Percentiles rank a stretch among this genome's conserved stretches.
Conservation (phyloP, 768 basidiomycete genomes). For the Boletus coccyginus region DNA sequence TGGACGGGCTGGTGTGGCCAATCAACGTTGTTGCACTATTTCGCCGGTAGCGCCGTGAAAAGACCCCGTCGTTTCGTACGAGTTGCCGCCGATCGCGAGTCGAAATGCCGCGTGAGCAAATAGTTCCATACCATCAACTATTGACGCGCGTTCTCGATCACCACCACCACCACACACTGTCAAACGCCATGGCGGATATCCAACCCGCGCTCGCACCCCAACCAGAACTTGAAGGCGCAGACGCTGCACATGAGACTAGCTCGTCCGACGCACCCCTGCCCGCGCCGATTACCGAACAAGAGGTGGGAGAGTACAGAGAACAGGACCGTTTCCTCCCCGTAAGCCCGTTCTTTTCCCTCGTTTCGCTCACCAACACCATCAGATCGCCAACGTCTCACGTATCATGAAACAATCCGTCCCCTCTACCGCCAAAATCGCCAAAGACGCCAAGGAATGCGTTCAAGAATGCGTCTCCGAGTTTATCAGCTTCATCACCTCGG, state of each 20-base stretch:
- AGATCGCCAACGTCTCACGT: slow-evolving; percentile 96
- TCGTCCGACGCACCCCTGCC: slow-evolving; percentile 50
- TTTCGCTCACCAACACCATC: background rate
- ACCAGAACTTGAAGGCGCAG: slow-evolving; percentile 38
- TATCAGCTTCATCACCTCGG: slow-evolving; percentile 96
- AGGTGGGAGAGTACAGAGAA: slow-evolving; percentile 92
- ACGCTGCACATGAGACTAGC: slow-evolving; percentile 24
- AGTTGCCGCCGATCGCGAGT: no score
- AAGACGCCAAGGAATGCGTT: slow-evolving; percentile 97
- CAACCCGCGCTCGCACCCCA: slow-evolving; percentile 40
- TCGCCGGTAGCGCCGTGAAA: slow-evolving; percentile 12
- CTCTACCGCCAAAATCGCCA: slow-evolving; percentile 89
- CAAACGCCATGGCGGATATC: slow-evolving; percentile 30
- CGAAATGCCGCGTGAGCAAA: no score
- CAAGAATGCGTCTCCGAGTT: slow-evolving; percentile 99
- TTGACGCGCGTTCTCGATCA: background rate
- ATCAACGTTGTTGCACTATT: slow-evolving; percentile 10
- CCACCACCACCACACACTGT: background rate
- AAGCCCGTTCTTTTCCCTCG: background rate
- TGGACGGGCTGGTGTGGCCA: no score
- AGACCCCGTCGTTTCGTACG: background rate
- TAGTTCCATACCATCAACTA: no score
- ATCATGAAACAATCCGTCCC: slow-evolving; percentile 96
- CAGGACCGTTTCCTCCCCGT: slow-evolving; percentile 96
- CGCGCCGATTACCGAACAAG: slow-evolving; percentile 82